phyloP scores from a whole-genome alignment of 495 filamentous ascomycete species.

The Emericellopsis terricola region DNA sequence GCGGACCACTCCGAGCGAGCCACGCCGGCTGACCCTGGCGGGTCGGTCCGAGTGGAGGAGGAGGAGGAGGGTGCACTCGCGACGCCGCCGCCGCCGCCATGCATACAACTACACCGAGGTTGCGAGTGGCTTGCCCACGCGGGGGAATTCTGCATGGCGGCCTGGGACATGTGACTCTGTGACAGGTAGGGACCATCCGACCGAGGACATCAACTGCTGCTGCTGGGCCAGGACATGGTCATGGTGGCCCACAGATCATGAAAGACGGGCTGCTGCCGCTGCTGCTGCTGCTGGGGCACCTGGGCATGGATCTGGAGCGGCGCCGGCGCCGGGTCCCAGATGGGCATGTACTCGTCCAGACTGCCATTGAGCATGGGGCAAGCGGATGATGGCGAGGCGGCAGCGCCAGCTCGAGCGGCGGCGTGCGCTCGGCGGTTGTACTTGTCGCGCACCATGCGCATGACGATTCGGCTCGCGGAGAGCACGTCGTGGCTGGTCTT shows the following conservation, averaged over 20 bases:
- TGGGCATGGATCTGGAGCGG: background rate
- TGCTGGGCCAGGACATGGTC: conserved; percentile 16
- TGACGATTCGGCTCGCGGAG: conserved; percentile 18
- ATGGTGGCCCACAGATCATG: conserved; percentile 19
- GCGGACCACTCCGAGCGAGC: no score
- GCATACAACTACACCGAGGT: no score
- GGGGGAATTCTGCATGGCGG: no score
- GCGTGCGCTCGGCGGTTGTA: conserved; percentile 8
- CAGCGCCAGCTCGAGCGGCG: background rate
- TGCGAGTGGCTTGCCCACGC: no score
- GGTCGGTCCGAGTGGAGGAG: no score
- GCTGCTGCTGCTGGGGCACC: background rate
- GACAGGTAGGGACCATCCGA: no score
- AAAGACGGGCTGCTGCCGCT: conserved; percentile 3
- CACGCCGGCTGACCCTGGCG: no score
- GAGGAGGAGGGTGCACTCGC: no score
- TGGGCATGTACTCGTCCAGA: conserved; percentile 17
- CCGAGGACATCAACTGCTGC: no score
- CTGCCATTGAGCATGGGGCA: conserved; percentile 31
- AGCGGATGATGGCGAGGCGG: background rate
- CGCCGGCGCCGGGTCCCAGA: conserved; percentile 14
- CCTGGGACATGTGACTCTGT: no score
- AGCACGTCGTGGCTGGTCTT: conserved; percentile 14
- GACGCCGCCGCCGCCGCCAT: no score
- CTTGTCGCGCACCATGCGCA: conserved; percentile 19